phyloP scores from a whole-genome alignment of 768 basidiomycete species.

The Phaeotremella fagi region DNA sequence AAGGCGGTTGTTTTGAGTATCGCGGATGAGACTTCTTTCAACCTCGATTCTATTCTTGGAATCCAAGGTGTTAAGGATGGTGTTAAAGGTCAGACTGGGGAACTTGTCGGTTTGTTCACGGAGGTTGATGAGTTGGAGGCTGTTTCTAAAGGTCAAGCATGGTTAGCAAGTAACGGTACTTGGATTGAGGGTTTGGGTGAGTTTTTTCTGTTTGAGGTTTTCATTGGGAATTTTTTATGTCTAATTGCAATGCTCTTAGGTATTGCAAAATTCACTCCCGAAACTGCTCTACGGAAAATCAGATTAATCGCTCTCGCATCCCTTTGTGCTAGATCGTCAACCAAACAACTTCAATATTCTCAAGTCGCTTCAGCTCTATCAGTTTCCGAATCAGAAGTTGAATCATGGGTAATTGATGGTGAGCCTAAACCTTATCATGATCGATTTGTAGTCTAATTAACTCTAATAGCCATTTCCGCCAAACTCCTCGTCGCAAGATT shows the following conservation, averaged over 20 bases:
- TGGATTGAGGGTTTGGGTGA: constrained; percentile 36
- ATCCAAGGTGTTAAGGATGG: constrained; percentile 27
- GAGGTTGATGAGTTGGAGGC: constrained; percentile 37
- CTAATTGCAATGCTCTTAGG: background rate
- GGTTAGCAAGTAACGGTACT: constrained; percentile 30
- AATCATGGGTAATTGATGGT: constrained; percentile 47
- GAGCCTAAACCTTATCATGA: constrained; percentile 3
- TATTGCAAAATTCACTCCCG: constrained; percentile 29
- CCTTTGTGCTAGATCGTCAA: constrained; percentile 23
- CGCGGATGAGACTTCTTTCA: constrained; percentile 28
- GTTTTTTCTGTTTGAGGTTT: no score
- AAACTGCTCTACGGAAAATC: constrained; percentile 37
- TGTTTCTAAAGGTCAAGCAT: constrained; percentile 30
- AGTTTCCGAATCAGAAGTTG: constrained; percentile 40
- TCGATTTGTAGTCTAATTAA: background rate
- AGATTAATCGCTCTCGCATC: constrained; percentile 38
- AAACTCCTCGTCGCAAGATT: constrained; percentile 42
- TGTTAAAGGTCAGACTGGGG: constrained; percentile 20
- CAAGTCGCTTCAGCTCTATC: constrained; percentile 32
- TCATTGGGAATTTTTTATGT: no score
- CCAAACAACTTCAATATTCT: constrained; percentile 33
- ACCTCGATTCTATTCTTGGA: constrained; percentile 30
- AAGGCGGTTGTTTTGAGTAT: constrained; percentile 32
- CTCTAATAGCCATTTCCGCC: constrained; percentile 35
- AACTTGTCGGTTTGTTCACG: constrained; percentile 36